Evolutionary conservation across 2,329 filamentous ascomycete species (phyloP).

Genomic region (Aureobasidium sp.): DNA sequence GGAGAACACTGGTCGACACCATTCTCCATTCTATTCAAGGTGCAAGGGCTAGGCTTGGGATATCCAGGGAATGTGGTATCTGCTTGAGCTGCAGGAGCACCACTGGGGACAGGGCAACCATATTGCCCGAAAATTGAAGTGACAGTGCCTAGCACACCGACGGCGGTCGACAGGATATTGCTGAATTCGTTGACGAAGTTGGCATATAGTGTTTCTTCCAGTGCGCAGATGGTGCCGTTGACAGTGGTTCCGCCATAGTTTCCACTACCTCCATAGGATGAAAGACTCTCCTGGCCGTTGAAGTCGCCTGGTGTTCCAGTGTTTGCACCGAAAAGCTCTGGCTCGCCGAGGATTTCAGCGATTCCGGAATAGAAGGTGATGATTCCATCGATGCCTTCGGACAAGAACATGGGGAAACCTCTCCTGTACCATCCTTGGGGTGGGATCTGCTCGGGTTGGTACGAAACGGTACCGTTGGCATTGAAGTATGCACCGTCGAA

Average conservation of each 20-base stretch:
- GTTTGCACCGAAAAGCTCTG: constrained; percentile 2
- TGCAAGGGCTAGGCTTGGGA: not conserved
- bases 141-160: not conserved
- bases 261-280: not conserved
- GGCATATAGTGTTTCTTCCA: not conserved
- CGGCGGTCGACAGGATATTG: not conserved
- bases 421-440: constrained; percentile 4
- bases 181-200: constrained; percentile 6
- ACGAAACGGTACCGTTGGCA: not conserved
- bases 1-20: constrained; percentile 4
- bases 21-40: constrained; percentile 4
- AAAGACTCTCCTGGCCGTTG: not conserved
- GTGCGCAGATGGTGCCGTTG: constrained; percentile 1
- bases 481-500: constrained; percentile 6
- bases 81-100: not conserved
- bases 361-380: constrained; percentile 2
- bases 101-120: not conserved
- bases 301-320: not conserved
- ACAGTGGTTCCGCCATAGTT: constrained; percentile 1
- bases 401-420: constrained; percentile 5
- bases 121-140: not conserved
- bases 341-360: not conserved
- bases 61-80: not conserved
- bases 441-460: constrained; percentile 7
- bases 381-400: constrained; percentile 1